Base-by-base conservation (phyloP, 169 alveolate genomes). In the Plasmodium coatneyi region DNA sequence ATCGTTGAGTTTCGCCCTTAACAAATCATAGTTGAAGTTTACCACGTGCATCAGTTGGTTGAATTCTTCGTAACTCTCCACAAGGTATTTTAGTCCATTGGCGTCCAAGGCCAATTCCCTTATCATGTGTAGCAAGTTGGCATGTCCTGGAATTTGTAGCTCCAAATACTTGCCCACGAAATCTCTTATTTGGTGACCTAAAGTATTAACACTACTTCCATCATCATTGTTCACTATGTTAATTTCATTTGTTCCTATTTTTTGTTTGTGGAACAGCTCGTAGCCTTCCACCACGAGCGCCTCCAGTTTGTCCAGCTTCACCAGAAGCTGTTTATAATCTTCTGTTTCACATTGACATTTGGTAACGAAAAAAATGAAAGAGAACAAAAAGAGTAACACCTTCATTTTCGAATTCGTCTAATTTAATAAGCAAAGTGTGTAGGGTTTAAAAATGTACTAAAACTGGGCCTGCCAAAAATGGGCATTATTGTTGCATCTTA, bases 21-120 rank as follows among this genome's bases (percentile, higher is more conserved):
- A 56, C 54, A 86, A 52, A 34, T 86, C 93, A 86, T 49, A 86
- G 43, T 86, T 60, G 70, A 86, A 86, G 70, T 86, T 76, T n/a
- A 86, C 22, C 28, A 30, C 54, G 54, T 86, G 43, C 84, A 86
- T 74, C 66, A 86, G 46, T 76, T 56, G 86, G 7, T 86, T 76
- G 43, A 86, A 74, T 76, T 86, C 93, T 28, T 86, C 93, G 70
- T 86, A 74, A 34, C 86, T 46, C 66, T 86, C 93, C 60, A 86
- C 70, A 74, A 86, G 66, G n/a, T 86, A 86, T 52, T 72, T 49
- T 43, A 86, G 14, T 14, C 93, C 93, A 86, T 52, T 22, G n/a
- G 0, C 0, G 2, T 72, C 10, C 25, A 30, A 1, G 43, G 5
- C 22, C 7, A 86, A 7, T 25, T 6, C 32, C 12, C 25, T 46